A percentile compares a stretch with the other conserved stretches of the same genome.
Evolutionary conservation across 208 protist genomes (phyloP).

Genomic region (Zelonia costaricensis): DNA sequence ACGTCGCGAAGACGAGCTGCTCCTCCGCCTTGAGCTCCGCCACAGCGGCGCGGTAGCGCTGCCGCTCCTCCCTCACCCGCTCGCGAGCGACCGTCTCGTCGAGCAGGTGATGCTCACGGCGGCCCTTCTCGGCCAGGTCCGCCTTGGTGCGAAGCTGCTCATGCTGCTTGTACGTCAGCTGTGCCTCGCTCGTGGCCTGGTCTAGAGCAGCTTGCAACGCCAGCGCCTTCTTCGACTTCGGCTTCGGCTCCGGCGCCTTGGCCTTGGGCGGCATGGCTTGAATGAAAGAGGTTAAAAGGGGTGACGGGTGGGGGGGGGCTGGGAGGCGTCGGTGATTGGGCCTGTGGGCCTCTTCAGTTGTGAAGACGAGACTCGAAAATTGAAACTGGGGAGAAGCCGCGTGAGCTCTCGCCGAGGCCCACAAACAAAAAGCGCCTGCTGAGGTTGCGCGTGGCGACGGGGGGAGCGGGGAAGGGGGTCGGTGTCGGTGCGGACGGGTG

Average conservation of each 20-base stretch:
- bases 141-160: conserved; percentile 56
- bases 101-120: conserved; percentile 50
- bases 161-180: conserved; percentile 84
- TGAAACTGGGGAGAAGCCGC: too few relatives aligned
- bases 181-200: conserved; percentile 52
- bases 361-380: too few relatives aligned
- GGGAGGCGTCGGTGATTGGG: too few relatives aligned
- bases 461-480: too few relatives aligned
- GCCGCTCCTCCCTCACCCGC: conserved; percentile 57
- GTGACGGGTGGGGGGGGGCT: too few relatives aligned
- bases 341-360: too few relatives aligned
- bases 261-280: conserved; percentile 44
- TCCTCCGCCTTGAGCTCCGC: conserved; percentile 46
- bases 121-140: conserved; percentile 60
- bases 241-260: conserved; percentile 43
- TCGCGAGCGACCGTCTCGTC: conserved; percentile 57
- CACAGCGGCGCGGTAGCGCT: conserved; percentile 37
- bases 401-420: too few relatives aligned
- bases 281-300: background rate
- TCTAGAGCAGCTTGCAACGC: conserved; percentile 57
- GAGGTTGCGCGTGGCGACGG: too few relatives aligned
- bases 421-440: too few relatives aligned
- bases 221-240: conserved; percentile 51
- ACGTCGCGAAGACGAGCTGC: conserved; percentile 68
- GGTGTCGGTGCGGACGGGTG: too few relatives aligned